Base-by-base conservation (phyloP, 768 basidiomycete genomes). In the Lentinula sp. region DNA sequence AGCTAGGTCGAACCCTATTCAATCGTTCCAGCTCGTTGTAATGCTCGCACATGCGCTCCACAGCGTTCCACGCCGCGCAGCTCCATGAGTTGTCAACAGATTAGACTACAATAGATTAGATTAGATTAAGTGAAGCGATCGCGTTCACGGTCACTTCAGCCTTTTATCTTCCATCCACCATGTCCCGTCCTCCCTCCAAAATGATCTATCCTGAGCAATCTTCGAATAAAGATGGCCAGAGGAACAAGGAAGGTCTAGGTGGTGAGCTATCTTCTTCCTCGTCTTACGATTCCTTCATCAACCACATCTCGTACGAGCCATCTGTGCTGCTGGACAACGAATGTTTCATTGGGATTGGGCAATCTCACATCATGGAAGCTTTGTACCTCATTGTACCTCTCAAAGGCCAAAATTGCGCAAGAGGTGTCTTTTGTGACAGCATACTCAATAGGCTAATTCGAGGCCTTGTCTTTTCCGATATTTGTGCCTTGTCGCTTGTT, bases 191-290 rank as follows among this genome's bases (percentile, higher is more conserved):
- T 40, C 9, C 37, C 21, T 56, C 55, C 18, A 56, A 56, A 16
- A 32, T n/a, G 9, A 56, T 56, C 39, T 56, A 56, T 42, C 55
- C 55, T 7, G 55, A 56, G 28, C 39, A 42, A 40, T n/a, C 37
- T 28, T 28, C 39, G 55, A 18, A 56, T 15, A 56, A 56, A 23
- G 55, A 56, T 56, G 55, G 55, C 7, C 55, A 56, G 16, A 37
- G 55, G 16, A 56, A 56, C 40, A 56, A 56, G 28, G 55, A 56
- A 43, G 55, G 55, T 21, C 21, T 56, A 15, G 55, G 21, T 45
- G 55, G 55, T 56, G 18, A 56, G 55, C 23, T 18, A 10, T 56
- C 23, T 7, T 43, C 15, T 28, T 6, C 5, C 39, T 48, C 46
- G 42, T n/a, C 16, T 13, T n/a, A 15, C 42, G 9, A 10, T 43